Evolutionary conservation across 164 flowering plant species (phyloP).

Genomic region (Kingdonia uniflora): DNA sequence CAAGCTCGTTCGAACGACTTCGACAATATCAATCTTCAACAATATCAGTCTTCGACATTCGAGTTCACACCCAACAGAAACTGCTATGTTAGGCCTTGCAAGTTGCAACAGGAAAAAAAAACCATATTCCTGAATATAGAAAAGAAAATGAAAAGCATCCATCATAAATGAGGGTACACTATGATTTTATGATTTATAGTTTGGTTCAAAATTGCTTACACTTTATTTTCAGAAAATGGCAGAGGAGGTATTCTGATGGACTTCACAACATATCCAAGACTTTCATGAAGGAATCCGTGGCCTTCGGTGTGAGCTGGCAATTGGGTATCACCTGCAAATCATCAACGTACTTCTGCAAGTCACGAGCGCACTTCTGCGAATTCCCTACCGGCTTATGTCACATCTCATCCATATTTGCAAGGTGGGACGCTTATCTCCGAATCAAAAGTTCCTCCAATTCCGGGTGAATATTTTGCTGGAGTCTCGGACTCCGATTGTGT

Average conservation of each 20-base stretch:
- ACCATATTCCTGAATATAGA: no score
- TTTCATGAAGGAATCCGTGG: constrained; percentile 37
- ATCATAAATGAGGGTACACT: no score
- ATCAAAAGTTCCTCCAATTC: constrained; percentile 27
- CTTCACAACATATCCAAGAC: constrained; percentile 42
- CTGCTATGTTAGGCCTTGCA: no score
- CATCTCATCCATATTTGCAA: constrained; percentile 25
- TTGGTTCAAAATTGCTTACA: constrained; percentile 2
- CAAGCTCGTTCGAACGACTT: no score
- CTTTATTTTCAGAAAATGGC: constrained; percentile 35
- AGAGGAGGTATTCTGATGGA: constrained; percentile 65
- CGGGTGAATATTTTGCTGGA: constrained; percentile 43
- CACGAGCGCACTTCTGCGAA: constrained; percentile 20
- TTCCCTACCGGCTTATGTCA: constrained; percentile 23
- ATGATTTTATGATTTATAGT: no score
- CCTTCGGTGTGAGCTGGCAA: constrained; percentile 31
- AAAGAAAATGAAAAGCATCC: no score
- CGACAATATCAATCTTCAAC: no score
- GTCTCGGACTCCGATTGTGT: constrained; percentile 77
- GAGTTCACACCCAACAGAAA: no score
- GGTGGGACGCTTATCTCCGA: constrained; percentile 30
- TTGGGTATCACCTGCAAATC: constrained; percentile 19
- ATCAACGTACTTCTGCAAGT: no score
- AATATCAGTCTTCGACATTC: no score
- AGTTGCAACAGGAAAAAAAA: no score